phyloP scores from a whole-genome alignment of 768 basidiomycete species.

The Pleurotus tuber-regium region DNA sequence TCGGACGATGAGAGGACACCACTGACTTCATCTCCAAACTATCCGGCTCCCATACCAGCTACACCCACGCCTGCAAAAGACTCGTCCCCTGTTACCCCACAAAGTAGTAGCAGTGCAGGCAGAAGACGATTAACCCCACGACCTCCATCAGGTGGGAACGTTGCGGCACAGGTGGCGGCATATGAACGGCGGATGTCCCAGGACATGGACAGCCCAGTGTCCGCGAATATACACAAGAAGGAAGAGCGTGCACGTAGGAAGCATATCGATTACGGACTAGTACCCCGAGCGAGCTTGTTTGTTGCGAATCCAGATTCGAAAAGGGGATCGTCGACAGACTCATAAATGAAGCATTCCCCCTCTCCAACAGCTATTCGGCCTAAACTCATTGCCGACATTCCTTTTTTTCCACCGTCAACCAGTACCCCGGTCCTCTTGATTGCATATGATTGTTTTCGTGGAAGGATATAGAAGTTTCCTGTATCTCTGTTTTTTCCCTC shows the following conservation, averaged over 20 bases:
- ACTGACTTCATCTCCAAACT: constrained; percentile 6
- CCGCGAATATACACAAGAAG: constrained; percentile 27
- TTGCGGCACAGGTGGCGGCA: constrained; percentile 52
- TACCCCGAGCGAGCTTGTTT: constrained; percentile 59
- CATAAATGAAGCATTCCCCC: constrained; percentile 12
- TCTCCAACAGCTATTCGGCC: not conserved
- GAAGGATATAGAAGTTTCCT: no score
- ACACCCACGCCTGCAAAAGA: not conserved
- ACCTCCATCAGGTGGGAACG: constrained; percentile 25
- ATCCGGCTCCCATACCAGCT: not conserved
- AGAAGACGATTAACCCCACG: constrained; percentile 16
- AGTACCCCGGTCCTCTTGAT: no score
- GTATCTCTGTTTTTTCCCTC: not conserved
- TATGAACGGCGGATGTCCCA: constrained; percentile 61
- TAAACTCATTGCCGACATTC: not conserved
- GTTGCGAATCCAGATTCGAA: constrained; percentile 69
- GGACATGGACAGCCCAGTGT: constrained; percentile 34
- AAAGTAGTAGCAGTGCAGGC: not conserved
- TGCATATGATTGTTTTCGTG: no score
- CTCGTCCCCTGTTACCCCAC: not conserved
- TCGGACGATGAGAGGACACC: constrained; percentile 8
- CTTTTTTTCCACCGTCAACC: no score
- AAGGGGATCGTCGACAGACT: constrained; percentile 18
- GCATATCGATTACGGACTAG: constrained; percentile 62
- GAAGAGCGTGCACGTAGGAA: constrained; percentile 29